Base-by-base conservation (phyloP, 495 filamentous ascomycete genomes). In the Monascus purpureus region DNA sequence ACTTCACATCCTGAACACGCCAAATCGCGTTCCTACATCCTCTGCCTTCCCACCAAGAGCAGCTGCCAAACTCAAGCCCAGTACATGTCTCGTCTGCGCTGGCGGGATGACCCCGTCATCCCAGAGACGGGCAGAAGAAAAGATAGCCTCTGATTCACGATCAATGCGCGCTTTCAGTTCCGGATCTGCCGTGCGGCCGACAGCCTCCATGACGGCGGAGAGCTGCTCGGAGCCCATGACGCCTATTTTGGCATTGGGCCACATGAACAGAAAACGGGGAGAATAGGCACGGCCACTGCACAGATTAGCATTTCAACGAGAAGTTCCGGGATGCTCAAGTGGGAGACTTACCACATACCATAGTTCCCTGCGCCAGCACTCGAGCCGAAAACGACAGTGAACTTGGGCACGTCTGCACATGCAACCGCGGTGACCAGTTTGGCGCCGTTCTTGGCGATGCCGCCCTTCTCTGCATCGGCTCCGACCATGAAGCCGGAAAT, bases 401-500 rank as follows among this genome's bases (percentile, higher is more conserved):
- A 90, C 53, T 97, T 97, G 39, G 90, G 92, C 23, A 96, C 90
- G 38, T 93, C 77, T 7, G 87, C 85, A 50, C 87, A 95, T 3
- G 86, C 82, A 2, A 96, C 92, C 2, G 90, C 90, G 6, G 86
- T 96, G 6, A 97, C 90, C 12, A 97, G 68, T 62, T 97, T 96
- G 0, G 90, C 90, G 25, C 90, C 90, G 47, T 97, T 93, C 68
- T 96, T 96, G 17, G 90, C 90, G 42, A 97, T 96, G 5, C 90
- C 90, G 31, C 85, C 90, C 25, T 76, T 77, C 54, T 97, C 90
- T 3, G 88, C 90, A 45, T 93, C 85, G 6, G 68, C 70, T 17
- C 90, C 90, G 8, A 97, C 90, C 90, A 97, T 97, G 65, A 97
- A 97, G 16, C 90, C 90, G 5, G 72, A 78, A 51, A 97, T 97